These are phyloP conservation scores for Colletotrichum lupini DNA, from an alignment of 2,329 filamentous ascomycete genomes.

Conservation along the genomic window DNA sequence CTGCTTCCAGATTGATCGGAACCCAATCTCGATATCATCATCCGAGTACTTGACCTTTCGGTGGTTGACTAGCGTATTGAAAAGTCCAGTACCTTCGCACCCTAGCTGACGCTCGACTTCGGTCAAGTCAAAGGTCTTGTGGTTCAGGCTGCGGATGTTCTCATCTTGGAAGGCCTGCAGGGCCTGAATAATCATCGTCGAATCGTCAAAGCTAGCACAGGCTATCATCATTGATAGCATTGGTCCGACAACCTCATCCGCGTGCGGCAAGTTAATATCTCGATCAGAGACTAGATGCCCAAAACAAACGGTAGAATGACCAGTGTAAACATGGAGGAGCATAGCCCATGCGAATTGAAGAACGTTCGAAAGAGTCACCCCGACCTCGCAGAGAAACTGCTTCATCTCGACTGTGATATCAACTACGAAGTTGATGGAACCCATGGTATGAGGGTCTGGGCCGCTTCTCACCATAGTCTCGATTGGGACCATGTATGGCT, in stretches of 20 bases:
- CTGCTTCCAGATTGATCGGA: slow-evolving; percentile 19
- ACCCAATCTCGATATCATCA: neutral
- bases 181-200: neutral
- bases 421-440: neutral
- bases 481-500: neutral
- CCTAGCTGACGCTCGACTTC: slow-evolving; percentile 19
- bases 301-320: neutral
- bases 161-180: slow-evolving; percentile 7
- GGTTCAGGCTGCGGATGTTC: neutral
- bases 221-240: slow-evolving; percentile 10
- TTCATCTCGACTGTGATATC: neutral
- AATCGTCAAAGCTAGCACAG: neutral
- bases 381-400: neutral
- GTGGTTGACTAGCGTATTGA: slow-evolving; percentile 17
- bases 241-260: slow-evolving; percentile 11
- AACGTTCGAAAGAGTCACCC: slow-evolving; percentile 5
- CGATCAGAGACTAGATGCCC: slow-evolving; percentile 20
- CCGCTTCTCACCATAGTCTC: neutral
- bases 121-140: slow-evolving; percentile 17
- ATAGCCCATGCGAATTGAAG: slow-evolving; percentile 13
- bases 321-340: slow-evolving; percentile 9
- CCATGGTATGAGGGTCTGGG: neutral
- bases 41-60: slow-evolving; percentile 11
- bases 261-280: slow-evolving; percentile 5
- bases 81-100: neutral